phyloP scores from a whole-genome alignment of 2,329 filamentous ascomycete genomes.

The Alternaria brassicae region DNA sequence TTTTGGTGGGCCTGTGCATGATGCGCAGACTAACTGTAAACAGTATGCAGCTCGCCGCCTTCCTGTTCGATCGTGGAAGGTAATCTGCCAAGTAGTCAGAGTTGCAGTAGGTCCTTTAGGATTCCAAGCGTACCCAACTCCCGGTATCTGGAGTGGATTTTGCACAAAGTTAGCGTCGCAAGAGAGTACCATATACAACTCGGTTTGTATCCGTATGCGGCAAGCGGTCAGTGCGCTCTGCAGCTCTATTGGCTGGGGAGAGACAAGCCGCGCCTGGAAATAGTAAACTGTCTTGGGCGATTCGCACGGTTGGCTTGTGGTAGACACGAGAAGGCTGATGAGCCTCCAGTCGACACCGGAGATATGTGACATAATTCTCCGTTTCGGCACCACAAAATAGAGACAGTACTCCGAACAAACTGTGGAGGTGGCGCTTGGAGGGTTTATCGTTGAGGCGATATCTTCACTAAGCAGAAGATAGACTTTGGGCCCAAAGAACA shows the following conservation, averaged over 20 bases:
- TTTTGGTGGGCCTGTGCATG: not conserved
- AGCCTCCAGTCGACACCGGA: slow-evolving; percentile 3
- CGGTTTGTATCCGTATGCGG: not conserved
- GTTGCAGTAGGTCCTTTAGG: slow-evolving; percentile 4
- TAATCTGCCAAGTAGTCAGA: slow-evolving; percentile 7
- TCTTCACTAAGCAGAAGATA: not conserved
- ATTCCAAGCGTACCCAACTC: slow-evolving; percentile 14
- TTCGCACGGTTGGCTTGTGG: not conserved
- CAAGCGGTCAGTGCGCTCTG: not conserved
- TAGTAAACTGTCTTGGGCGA: not conserved
- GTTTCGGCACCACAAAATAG: not conserved
- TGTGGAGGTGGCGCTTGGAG: not conserved
- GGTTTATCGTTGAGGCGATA: not conserved
- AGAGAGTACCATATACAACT: slow-evolving; percentile 1
- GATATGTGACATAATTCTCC: slow-evolving; percentile 10
- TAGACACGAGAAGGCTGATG: slow-evolving; percentile 4
- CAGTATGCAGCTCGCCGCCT: slow-evolving; percentile 6
- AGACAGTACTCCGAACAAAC: not conserved
- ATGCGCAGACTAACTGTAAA: slow-evolving; percentile 1
- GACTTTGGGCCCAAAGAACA: not conserved
- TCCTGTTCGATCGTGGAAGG: slow-evolving; percentile 8
- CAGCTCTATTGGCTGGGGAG: slow-evolving; percentile 10
- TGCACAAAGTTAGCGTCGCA: slow-evolving; percentile 6
- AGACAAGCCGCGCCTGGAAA: slow-evolving; percentile 3
- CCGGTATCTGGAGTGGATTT: slow-evolving; percentile 10